Evolutionary conservation across 1,284 basidiomycete species (phyloP).

Genomic region (Lignosus rhinocerotis): DNA sequence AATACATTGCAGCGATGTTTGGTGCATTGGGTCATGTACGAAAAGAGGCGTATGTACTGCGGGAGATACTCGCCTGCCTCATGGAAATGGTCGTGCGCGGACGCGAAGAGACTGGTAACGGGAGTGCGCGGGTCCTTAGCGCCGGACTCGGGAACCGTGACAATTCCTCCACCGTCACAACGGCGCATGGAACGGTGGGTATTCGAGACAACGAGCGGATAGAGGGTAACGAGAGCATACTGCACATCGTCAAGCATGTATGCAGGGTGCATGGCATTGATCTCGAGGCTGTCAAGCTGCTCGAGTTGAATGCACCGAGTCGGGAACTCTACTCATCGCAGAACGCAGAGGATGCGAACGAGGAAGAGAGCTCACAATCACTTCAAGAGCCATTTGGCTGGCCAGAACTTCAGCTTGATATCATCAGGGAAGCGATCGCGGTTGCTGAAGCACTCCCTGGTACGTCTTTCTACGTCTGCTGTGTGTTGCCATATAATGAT

Average conservation of each 20-base stretch:
- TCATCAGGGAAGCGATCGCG: constrained; percentile 87
- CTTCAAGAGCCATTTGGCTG: constrained; percentile 74
- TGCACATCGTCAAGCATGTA: constrained; percentile 71
- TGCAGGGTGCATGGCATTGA: constrained; percentile 81
- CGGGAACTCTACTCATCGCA: constrained; percentile 25
- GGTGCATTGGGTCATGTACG: constrained; percentile 77
- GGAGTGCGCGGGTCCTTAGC: constrained; percentile 39
- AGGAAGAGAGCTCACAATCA: constrained; percentile 42
- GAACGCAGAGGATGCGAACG: constrained; percentile 24
- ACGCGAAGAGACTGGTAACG: constrained; percentile 53
- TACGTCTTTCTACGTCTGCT: constrained; percentile 31
- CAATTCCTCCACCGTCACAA: constrained; percentile 28
- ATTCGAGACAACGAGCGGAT: constrained; percentile 70
- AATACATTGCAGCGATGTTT: constrained; percentile 73
- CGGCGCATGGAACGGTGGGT: constrained; percentile 56
- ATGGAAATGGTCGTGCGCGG: constrained; percentile 81
- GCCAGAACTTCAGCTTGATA: constrained; percentile 90
- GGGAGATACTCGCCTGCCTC: constrained; percentile 80
- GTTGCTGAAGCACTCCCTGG: constrained; percentile 92
- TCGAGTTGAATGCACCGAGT: constrained; percentile 29
- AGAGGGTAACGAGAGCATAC: constrained; percentile 78
- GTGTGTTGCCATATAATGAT: not conserved
- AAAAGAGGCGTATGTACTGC: constrained; percentile 84
- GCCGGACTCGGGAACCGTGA: constrained; percentile 50
- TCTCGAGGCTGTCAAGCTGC: constrained; percentile 62